Conservation (phyloP, 306 rosid genomes). For the Medicago arabica region DNA sequence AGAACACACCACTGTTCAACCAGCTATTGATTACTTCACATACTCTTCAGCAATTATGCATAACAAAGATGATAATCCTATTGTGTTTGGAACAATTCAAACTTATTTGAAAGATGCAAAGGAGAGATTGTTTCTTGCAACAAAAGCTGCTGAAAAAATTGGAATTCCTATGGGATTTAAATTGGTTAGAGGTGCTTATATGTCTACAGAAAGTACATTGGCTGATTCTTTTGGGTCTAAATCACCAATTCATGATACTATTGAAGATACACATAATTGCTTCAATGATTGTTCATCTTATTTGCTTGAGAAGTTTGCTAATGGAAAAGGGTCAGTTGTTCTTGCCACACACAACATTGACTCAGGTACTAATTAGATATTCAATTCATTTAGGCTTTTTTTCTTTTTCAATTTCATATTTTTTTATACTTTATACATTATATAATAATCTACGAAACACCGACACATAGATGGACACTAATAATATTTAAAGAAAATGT, state of each 20-base stretch:
- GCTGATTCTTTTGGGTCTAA: conserved; percentile 66
- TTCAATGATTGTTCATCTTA: conserved; percentile 70
- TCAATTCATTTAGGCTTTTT: neutral
- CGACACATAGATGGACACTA: neutral
- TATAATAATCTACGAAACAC: neutral
- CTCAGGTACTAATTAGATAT: conserved; percentile 59
- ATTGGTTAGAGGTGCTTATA: conserved; percentile 91
- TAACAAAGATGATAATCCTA: conserved; percentile 58
- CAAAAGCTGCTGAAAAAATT: conserved; percentile 62
- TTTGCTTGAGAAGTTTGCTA: conserved; percentile 66
- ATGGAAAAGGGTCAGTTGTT: conserved; percentile 62
- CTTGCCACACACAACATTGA: conserved; percentile 93
- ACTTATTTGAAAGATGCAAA: conserved; percentile 84
- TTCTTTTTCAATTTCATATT: neutral
- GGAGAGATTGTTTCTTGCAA: conserved; percentile 60
- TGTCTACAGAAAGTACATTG: conserved; percentile 68
- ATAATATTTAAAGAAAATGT: too few species aligned
- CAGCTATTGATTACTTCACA: conserved; percentile 89
- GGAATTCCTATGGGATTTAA: conserved; percentile 78
- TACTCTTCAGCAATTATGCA: conserved; percentile 68
- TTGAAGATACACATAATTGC: conserved; percentile 76
- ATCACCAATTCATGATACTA: conserved; percentile 74
- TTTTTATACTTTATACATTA: neutral
- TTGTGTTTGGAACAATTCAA: conserved; percentile 80
- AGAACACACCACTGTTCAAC: conserved; percentile 81